Evolutionary conservation across 768 basidiomycete species (phyloP).

Genomic region (Nevesoporus exiguus): DNA sequence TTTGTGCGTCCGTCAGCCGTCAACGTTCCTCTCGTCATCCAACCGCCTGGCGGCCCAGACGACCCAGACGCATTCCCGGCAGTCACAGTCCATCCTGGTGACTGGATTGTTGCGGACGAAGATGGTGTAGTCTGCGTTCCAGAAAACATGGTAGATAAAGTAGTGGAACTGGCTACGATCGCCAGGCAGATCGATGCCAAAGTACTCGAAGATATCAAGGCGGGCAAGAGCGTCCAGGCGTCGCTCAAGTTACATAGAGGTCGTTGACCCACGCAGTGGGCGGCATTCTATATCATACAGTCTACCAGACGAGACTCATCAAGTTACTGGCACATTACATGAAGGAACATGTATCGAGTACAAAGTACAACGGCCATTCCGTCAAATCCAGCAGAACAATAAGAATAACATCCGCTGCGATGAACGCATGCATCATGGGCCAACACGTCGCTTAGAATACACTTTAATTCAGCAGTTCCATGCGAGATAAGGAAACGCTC

Average conservation of each 20-base stretch:
- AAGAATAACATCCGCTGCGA: conserved; percentile 7
- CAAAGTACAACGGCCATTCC: conserved; percentile 15
- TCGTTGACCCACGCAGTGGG: conserved; percentile 22
- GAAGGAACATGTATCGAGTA: conserved; percentile 18
- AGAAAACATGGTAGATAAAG: conserved; percentile 45
- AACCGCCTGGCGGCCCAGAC: conserved; percentile 30
- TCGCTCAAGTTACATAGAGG: conserved; percentile 80
- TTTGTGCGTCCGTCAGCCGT: conserved; percentile 80
- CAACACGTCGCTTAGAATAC: conserved; percentile 2
- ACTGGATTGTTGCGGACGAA: conserved; percentile 82
- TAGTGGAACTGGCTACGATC: conserved; percentile 54
- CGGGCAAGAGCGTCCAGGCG: conserved; percentile 68
- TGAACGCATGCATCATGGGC: conserved; percentile 3
- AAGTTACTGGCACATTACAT: conserved; percentile 17
- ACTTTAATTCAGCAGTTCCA: not conserved
- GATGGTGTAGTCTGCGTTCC: conserved; percentile 89
- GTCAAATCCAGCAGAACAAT: conserved; percentile 21
- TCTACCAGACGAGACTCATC: not conserved
- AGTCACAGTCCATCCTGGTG: conserved; percentile 64
- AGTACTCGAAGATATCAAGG: conserved; percentile 72
- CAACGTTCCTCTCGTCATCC: conserved; percentile 59
- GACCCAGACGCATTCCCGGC: conserved; percentile 45
- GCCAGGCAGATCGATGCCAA: conserved; percentile 63
- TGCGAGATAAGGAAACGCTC: not conserved
- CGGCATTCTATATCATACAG: not conserved